phyloP scores from a whole-genome alignment of 805 yeast genomes.

The Candida insectorum region DNA sequence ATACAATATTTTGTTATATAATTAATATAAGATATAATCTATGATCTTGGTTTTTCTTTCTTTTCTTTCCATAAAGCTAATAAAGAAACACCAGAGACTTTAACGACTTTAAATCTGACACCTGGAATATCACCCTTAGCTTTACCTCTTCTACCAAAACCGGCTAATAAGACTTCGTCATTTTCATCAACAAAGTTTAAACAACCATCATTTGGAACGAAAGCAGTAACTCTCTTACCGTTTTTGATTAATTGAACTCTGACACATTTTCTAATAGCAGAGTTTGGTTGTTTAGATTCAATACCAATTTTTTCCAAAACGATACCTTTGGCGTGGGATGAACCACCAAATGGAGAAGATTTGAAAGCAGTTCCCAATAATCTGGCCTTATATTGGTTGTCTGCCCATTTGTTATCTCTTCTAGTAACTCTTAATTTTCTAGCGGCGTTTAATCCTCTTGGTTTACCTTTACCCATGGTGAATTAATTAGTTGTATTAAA shows the following conservation, averaged over 20 bases:
- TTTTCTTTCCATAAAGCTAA: constrained; percentile 99
- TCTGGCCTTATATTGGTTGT: constrained; percentile 96
- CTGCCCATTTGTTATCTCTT: constrained; percentile 99
- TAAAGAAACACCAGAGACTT: constrained; percentile 99
- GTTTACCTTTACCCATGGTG: constrained; percentile 99
- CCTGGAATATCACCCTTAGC: constrained; percentile 99
- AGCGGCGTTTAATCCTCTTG: constrained; percentile 99
- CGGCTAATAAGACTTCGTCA: constrained; percentile 99
- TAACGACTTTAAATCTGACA: constrained; percentile 99
- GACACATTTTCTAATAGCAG: constrained; percentile 99
- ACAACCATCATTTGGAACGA: constrained; percentile 99
- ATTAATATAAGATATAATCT: constrained; percentile 28
- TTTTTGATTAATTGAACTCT: constrained; percentile 99
- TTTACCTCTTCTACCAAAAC: constrained; percentile 99
- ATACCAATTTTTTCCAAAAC: constrained; percentile 99
- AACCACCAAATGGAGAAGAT: constrained; percentile 99
- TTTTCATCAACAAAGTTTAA: constrained; percentile 99
- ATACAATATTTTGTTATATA: constrained; percentile 10
- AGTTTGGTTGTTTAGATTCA: constrained; percentile 99
- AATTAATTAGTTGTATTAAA: constrained; percentile 9
- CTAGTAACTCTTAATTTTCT: constrained; percentile 99
- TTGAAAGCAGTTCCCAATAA: constrained; percentile 99
- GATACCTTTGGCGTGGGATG: constrained; percentile 99
- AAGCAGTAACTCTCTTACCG: constrained; percentile 99
- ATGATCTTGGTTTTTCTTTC: constrained; percentile 99